These are phyloP conservation scores for Triticum dicoccoides DNA, from an alignment of 176 grass and related monocot species.

Conservation along the genomic window DNA sequence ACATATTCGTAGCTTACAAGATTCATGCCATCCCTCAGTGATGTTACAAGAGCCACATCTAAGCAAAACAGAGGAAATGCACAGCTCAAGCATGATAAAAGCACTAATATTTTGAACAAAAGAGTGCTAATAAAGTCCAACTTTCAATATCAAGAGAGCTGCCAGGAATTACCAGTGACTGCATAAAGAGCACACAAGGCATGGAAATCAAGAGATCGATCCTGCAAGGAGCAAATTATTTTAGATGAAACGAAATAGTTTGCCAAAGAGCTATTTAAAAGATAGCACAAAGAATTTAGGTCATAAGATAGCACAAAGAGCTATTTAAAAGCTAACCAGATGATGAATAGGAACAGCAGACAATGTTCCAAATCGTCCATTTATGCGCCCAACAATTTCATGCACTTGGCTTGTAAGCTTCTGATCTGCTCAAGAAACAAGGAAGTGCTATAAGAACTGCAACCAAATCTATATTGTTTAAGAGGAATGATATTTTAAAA, in stretches of 20 bases:
- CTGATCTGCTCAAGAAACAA: conserved; percentile 71
- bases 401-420: conserved; percentile 98
- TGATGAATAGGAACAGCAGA: conserved; percentile 98
- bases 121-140: not conserved
- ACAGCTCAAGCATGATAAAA: conserved; percentile 15
- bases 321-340: conserved; percentile 54
- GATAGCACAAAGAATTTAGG: not conserved
- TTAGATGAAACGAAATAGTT: conserved; percentile 14
- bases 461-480: not conserved
- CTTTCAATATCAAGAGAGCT: conserved; percentile 21
- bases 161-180: conserved; percentile 66
- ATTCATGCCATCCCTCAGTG: conserved; percentile 98
- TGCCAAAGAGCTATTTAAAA: not conserved
- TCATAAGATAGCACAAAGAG: not conserved
- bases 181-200: conserved; percentile 95
- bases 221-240: conserved; percentile 56
- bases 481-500: not conserved
- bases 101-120: not conserved
- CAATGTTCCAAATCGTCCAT: conserved; percentile 96
- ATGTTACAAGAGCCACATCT: conserved; percentile 99
- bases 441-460: not conserved
- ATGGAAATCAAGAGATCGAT: conserved; percentile 94
- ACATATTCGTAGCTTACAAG: conserved; percentile 99
- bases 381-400: conserved; percentile 99
- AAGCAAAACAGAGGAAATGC: conserved; percentile 29